Evolutionary conservation across 768 basidiomycete genomes (phyloP), one percentile per base, ranked within the genome.

Genomic region (Brasilioporus rufonigricans): DNA sequence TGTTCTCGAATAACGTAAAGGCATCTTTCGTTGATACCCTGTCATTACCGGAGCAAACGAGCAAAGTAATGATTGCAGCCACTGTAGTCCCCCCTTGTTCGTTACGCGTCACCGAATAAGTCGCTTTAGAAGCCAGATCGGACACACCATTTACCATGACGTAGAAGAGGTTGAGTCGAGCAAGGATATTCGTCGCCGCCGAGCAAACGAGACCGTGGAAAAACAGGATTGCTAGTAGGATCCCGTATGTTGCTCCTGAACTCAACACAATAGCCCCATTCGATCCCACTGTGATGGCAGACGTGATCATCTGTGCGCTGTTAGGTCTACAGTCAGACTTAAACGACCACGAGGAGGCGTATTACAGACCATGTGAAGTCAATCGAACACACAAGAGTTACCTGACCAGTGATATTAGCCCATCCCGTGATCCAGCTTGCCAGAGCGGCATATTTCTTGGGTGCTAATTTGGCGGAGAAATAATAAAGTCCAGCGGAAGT

Each of bases 401-500:
- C 73, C 67, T 85, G 86, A 26, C 87, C 87, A 13, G 86, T 87
- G 39, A 88, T 78, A 59, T 89, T 89, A 14, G 86, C 85, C 86
- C 85, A 87, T 8, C 84, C 83, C 52, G 73, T 76, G 50, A 79
- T 72, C 76, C 76, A 78, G 58, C 85, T 83, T 1, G 85, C 82
- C 48, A 90, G 69, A 8, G 85, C 76, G 3, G 84, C 77, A 52
- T 82, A 81, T 61, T 78, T 75, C 7, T 77, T 76, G 1, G 86
- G 84, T 3, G 88, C 87, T 41, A 90, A 68, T 64, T 86, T 89
- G 0, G 87, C 85, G 2, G 87, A 85, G 68, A 89, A 89, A 67
- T 89, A 90, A 66, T 89, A 89, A 18, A 90, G 73, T 0, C 87
- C 88, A 8, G 88, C 87, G 58, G 87, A 89, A 23, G 88, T 90